Evolutionary conservation across 352 stramenopile species (phyloP), one percentile per base, ranked within the genome.

Genomic region (Phytophthora aleatoria): DNA sequence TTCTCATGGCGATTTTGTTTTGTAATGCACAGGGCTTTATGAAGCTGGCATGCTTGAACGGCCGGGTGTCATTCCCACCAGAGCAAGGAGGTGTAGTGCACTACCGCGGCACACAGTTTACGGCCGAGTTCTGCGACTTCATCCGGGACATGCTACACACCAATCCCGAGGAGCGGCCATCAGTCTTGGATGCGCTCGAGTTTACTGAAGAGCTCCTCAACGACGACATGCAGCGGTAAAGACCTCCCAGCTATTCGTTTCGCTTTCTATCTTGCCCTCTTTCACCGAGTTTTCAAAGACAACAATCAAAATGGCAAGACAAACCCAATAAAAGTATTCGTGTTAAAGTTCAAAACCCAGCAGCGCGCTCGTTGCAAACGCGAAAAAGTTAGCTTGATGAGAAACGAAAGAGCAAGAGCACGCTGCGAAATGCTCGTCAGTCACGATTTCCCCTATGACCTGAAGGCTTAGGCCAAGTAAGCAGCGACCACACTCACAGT

Each of bases 111-210:
- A 80, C 81, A 49, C 67, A 81, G 41, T 95, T 89, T 70, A 84
- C 85, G 30, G 59, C 67, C 61, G 87, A 95, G 58, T 95, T 95
- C 50, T 94, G 85, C 61, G 85, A 95, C 36, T 95, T 95, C 35
- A 93, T 95, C 42, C 83, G 83, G 5, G 85, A 94, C 44, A 95
- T 95, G 87, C 77, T 95, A 39, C 85, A 92, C 47, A 83, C 79
- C 30, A 92, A 93, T 59, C 82, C 87, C 3, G 82, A 93, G 36
- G 86, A 95, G 66, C 77, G 87, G 1, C 86, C 85, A 26, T 92
- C 85, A 5, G 76, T 92, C 13, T 64, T 92, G 47, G 86, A 95
- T 49, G 83, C 86, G 7, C 71, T 95, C 31, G 86, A 94, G 69
- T 94, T 94, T 71, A 81, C 86, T 4, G 81, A 89, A 43, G 86